Conservation (phyloP, 1,139 yeast genomes). For the Yamadazyma friedrichii region DNA sequence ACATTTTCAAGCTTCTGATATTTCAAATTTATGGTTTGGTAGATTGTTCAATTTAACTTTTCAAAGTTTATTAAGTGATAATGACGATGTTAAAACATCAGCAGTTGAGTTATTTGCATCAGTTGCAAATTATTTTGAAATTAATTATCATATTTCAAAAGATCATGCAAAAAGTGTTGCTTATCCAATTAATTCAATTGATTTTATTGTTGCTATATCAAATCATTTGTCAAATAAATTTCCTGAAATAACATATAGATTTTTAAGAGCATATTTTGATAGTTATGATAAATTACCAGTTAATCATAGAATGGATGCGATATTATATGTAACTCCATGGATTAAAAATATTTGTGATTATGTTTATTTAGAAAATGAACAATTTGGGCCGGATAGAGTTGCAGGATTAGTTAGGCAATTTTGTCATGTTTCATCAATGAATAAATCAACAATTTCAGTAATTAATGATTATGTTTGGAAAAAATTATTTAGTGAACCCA, state of each 20-base stretch:
- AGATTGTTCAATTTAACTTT: slow-evolving; percentile 63
- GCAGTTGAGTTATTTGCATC: slow-evolving; percentile 68
- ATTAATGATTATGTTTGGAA: slow-evolving; percentile 67
- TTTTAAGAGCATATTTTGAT: slow-evolving; percentile 59
- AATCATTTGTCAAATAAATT: slow-evolving; percentile 52
- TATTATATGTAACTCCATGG: slow-evolving; percentile 74
- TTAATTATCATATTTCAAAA: slow-evolving; percentile 60
- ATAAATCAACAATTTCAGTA: slow-evolving; percentile 35
- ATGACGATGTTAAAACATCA: slow-evolving; percentile 59
- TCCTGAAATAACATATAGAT: slow-evolving; percentile 63
- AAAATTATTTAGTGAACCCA: slow-evolving; percentile 58
- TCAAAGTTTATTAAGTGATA: slow-evolving; percentile 62
- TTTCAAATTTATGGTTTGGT: slow-evolving; percentile 48
- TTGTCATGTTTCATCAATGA: slow-evolving; percentile 58
- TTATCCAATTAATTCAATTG: slow-evolving; percentile 71
- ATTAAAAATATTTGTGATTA: slow-evolving; percentile 62
- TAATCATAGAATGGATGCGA: slow-evolving; percentile 36
- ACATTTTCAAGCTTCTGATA: slow-evolving; percentile 18
- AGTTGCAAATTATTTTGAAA: slow-evolving; percentile 55
- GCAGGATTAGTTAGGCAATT: slow-evolving; percentile 63
- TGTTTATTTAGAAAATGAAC: slow-evolving; percentile 53
- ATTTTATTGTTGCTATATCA: slow-evolving; percentile 62
- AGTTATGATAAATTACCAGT: slow-evolving; percentile 47
- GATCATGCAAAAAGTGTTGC: slow-evolving; percentile 60
- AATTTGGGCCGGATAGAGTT: slow-evolving; percentile 59